These are phyloP conservation scores for Kwoniella shandongensis DNA, from an alignment of 768 basidiomycete species.

Conservation along the genomic window DNA sequence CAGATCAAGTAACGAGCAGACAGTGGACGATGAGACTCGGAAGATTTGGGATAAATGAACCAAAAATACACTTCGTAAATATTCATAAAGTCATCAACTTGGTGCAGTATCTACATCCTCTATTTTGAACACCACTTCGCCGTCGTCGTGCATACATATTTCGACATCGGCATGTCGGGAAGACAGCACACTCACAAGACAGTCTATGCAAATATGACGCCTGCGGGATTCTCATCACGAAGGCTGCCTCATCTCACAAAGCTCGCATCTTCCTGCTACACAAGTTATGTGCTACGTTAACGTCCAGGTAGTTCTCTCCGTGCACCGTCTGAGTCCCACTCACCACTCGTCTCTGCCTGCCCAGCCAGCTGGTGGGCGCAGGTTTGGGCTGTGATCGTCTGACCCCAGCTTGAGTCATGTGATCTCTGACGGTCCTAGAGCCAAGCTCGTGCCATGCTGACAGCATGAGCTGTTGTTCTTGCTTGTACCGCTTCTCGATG, in stretches of 20 bases:
- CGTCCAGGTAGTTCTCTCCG: too few species aligned
- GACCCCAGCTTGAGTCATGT: constrained; percentile 58
- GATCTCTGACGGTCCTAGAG: constrained; percentile 64
- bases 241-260: constrained; percentile 20
- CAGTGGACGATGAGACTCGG: neutral
- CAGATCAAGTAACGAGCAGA: too few species aligned
- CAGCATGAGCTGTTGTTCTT: constrained; percentile 80
- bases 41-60: constrained; percentile 1
- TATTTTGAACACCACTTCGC: too few species aligned
- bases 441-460: constrained; percentile 71
- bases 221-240: too few species aligned
- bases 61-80: constrained; percentile 3
- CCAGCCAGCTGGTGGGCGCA: constrained; percentile 69
- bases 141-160: too few species aligned
- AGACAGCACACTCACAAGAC: too few species aligned
- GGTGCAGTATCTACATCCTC: neutral
- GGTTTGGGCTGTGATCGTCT: constrained; percentile 55
- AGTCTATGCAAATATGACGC: too few species aligned
- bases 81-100: constrained; percentile 1
- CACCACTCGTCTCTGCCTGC: constrained; percentile 64
- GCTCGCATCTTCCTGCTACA: constrained; percentile 29
- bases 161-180: too few species aligned
- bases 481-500: constrained; percentile 62
- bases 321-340: constrained; percentile 34
- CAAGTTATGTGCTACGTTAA: too few species aligned